Percentiles rank a stretch among this genome's conserved stretches.
Evolutionary conservation across 192 early-diverging fungal species (phyloP).

Genomic region (Backusella psychrophila): DNA sequence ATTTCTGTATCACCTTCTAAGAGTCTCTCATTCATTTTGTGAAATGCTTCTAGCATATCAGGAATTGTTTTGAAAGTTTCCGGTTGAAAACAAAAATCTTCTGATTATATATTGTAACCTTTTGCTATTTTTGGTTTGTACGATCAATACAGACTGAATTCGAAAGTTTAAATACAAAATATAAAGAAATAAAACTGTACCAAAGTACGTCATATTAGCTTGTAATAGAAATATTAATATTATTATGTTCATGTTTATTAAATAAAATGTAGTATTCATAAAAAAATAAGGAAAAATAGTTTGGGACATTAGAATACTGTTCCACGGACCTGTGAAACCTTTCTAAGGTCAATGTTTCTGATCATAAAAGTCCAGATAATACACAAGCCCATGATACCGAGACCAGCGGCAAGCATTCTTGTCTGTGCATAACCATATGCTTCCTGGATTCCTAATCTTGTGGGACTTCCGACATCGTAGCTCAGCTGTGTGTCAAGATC

Average conservation of each 20-base stretch:
- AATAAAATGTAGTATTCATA: neutral
- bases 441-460: neutral
- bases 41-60: too few relatives aligned
- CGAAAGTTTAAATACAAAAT: neutral
- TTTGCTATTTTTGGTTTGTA: too few relatives aligned
- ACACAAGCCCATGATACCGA: neutral
- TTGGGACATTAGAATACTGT: neutral
- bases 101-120: too few relatives aligned
- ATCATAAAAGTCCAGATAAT: neutral
- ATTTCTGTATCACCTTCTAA: too few relatives aligned
- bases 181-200: neutral
- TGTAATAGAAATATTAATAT: neutral
- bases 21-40: too few relatives aligned
- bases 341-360: neutral
- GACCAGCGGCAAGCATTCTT: neutral
- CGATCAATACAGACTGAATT: neutral
- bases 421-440: slow-evolving; percentile 11
- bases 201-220: neutral
- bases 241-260: neutral
- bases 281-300: neutral
- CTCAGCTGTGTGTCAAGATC: slow-evolving; percentile 11
- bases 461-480: neutral
- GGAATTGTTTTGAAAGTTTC: too few relatives aligned
- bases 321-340: neutral
- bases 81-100: too few relatives aligned